Evolutionary conservation across 495 filamentous ascomycete genomes (phyloP).

Genomic region (Tuber indicum): DNA sequence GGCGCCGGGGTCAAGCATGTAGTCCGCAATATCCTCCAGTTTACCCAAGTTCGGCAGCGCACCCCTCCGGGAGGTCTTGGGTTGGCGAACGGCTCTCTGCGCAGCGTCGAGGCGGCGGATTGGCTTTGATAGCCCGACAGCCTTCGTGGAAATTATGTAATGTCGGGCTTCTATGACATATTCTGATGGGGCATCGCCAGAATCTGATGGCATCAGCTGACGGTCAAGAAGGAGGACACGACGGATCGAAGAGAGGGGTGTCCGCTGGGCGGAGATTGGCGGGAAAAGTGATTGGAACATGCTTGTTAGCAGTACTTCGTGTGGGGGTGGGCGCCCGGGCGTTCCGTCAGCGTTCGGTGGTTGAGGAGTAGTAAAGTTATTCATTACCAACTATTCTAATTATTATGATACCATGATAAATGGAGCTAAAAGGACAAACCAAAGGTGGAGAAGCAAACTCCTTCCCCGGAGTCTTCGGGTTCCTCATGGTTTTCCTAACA

Average conservation of each 20-base stretch:
- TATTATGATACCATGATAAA: not conserved
- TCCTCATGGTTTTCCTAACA: slow-evolving; percentile 69
- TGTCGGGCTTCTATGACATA: slow-evolving; percentile 90
- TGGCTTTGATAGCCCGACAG: slow-evolving; percentile 71
- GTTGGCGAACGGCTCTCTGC: slow-evolving; percentile 50
- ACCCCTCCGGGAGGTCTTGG: slow-evolving; percentile 51
- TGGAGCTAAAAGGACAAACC: slow-evolving; percentile 44
- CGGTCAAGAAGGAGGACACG: slow-evolving; percentile 86
- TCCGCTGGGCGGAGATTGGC: slow-evolving; percentile 85
- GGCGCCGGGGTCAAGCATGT: slow-evolving; percentile 76
- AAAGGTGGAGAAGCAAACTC: slow-evolving; percentile 77
- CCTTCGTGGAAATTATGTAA: slow-evolving; percentile 86
- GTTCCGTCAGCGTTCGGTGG: slow-evolving; percentile 57
- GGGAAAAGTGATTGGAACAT: slow-evolving; percentile 96
- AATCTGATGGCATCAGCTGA: slow-evolving; percentile 46
- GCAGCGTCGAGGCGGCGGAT: slow-evolving; percentile 82
- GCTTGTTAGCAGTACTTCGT: slow-evolving; percentile 87
- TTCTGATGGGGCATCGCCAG: slow-evolving; percentile 51
- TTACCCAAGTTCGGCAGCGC: slow-evolving; percentile 82
- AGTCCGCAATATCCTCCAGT: slow-evolving; percentile 90
- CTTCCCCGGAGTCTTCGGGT: slow-evolving; percentile 71
- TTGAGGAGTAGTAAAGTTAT: slow-evolving; percentile 74
- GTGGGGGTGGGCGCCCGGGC: slow-evolving; percentile 65
- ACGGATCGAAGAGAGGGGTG: slow-evolving; percentile 78
- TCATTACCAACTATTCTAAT: slow-evolving; percentile 77